phyloP scores from a whole-genome alignment of 805 yeast genomes.

The Cyberlindnera maclurae region DNA sequence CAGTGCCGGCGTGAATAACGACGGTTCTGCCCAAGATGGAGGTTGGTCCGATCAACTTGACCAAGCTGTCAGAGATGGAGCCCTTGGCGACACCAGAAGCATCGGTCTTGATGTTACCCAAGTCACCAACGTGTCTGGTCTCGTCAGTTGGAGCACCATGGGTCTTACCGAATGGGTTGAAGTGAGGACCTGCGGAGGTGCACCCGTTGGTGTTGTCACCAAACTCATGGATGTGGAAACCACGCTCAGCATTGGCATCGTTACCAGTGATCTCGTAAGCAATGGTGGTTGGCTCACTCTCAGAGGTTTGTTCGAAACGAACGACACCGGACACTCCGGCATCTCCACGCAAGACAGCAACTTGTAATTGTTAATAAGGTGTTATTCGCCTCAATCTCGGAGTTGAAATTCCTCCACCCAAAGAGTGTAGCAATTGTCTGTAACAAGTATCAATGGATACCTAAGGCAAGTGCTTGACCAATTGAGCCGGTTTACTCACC shows the following conservation, averaged over 20 bases:
- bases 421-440: background rate
- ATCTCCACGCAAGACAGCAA: slow-evolving; percentile 96
- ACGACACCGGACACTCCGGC: slow-evolving; percentile 84
- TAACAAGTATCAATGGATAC: background rate
- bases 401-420: too few species aligned
- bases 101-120: slow-evolving; percentile 91
- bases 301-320: slow-evolving; percentile 76
- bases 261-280: slow-evolving; percentile 88
- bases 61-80: slow-evolving; percentile 62
- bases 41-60: slow-evolving; percentile 80
- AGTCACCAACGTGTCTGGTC: slow-evolving; percentile 86
- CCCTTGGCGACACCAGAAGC: slow-evolving; percentile 89
- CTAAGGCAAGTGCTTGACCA: background rate
- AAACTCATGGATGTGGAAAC: slow-evolving; percentile 96
- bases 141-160: slow-evolving; percentile 91
- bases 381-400: background rate
- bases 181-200: slow-evolving; percentile 97
- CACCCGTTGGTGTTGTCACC: slow-evolving; percentile 99
- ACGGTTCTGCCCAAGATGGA: slow-evolving; percentile 93
- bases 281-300: slow-evolving; percentile 75
- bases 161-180: slow-evolving; percentile 81
- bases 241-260: slow-evolving; percentile 81
- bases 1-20: slow-evolving; percentile 87
- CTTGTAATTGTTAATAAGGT: slow-evolving; percentile 29
- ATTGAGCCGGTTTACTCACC: slow-evolving; percentile 15